A percentile compares a stretch with the other conserved stretches of the same genome.
Evolutionary conservation across 768 basidiomycete species (phyloP).

Genomic region (Strobilomyces echinocephalus): DNA sequence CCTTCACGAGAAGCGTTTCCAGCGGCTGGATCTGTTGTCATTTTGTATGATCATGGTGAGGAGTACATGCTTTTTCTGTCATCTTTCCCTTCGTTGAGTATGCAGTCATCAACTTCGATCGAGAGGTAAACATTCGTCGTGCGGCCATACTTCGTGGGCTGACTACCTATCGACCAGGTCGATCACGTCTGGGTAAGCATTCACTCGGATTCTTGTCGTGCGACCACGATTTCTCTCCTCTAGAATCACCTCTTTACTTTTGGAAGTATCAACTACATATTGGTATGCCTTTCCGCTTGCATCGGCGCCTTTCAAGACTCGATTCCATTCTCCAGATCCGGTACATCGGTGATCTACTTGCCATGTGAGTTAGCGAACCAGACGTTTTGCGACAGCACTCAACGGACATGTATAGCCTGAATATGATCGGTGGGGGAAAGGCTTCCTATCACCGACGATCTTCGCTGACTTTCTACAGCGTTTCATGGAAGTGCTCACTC

Average conservation of each 20-base stretch:
- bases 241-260: constrained; percentile 8
- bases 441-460: not conserved
- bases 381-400: not conserved
- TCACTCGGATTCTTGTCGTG: not conserved
- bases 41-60: constrained; percentile 22
- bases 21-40: constrained; percentile 5
- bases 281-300: constrained; percentile 13
- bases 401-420: constrained; percentile 6
- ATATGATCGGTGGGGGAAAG: constrained; percentile 2
- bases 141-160: not conserved
- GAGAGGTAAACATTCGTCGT: constrained; percentile 9
- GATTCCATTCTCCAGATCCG: constrained; percentile 14
- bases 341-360: constrained; percentile 18
- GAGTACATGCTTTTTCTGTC: not conserved
- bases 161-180: constrained; percentile 4
- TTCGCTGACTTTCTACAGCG: constrained; percentile 2
- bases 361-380: constrained; percentile 10
- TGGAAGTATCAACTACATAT: constrained; percentile 17
- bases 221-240: not conserved
- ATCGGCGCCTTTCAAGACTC: not conserved
- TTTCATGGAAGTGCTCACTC: constrained; percentile 11
- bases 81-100: not conserved
- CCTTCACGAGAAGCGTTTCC: not conserved
- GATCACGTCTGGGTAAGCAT: constrained; percentile 19
- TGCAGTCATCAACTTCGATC: constrained; percentile 13